These are phyloP conservation scores for Vicia villosa DNA, from an alignment of 306 rosid species.

Conservation along the genomic window DNA sequence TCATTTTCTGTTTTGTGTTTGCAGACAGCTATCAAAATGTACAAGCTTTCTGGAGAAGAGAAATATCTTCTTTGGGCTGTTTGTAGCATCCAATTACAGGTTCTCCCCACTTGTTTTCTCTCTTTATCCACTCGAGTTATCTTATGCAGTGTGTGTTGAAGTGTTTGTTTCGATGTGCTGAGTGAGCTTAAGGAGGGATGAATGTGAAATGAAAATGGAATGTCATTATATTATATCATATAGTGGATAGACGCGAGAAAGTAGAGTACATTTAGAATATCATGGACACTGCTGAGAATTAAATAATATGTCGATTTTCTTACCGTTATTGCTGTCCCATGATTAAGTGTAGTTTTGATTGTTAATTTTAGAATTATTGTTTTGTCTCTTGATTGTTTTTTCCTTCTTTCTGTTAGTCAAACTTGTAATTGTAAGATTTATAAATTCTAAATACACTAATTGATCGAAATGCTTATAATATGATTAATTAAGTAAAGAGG, in stretches of 20 bases:
- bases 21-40: slow-evolving; percentile 99
- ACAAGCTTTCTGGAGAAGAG: slow-evolving; percentile 91
- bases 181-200: slow-evolving; percentile 10
- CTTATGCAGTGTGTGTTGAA: slow-evolving; percentile 1
- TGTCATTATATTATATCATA: too few species aligned
- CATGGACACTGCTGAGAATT: slow-evolving; percentile 10
- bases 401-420: background rate
- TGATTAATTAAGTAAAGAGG: background rate
- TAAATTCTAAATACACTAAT: background rate
- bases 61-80: slow-evolving; percentile 96
- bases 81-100: slow-evolving; percentile 99
- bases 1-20: slow-evolving; percentile 29
- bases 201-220: slow-evolving; percentile 11
- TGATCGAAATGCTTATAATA: background rate
- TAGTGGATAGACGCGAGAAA: too few species aligned
- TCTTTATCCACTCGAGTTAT: background rate
- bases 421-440: slow-evolving; percentile 16
- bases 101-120: slow-evolving; percentile 34
- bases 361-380: slow-evolving; percentile 5
- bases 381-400: background rate
- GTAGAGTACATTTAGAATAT: slow-evolving; percentile 4
- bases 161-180: background rate
- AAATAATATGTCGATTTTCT: slow-evolving; percentile 5
- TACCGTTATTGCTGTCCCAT: slow-evolving; percentile 2
- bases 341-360: background rate